Conservation (phyloP, 2,329 filamentous ascomycete genomes). For the Aspergillus thermomutatus region DNA sequence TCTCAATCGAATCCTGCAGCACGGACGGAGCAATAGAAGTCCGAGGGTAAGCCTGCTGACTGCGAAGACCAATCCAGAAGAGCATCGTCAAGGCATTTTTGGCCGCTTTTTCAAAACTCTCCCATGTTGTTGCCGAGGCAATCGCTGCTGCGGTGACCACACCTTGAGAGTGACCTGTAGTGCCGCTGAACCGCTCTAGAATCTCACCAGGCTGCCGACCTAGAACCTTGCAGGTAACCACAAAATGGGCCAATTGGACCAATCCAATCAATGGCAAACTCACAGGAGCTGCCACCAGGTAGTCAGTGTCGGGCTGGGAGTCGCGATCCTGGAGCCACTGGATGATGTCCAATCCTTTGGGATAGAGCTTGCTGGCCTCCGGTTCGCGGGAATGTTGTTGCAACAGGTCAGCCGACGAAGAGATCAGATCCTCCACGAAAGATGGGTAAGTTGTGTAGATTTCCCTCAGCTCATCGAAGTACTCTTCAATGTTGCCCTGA, state of each 20-base stretch:
- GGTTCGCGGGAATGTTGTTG: constrained; percentile 79
- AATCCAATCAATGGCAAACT: constrained; percentile 95
- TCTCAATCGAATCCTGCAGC: constrained; percentile 87
- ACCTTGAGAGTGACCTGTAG: constrained; percentile 95
- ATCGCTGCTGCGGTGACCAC: constrained; percentile 91
- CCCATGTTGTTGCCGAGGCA: constrained; percentile 87
- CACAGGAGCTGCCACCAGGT: constrained; percentile 89
- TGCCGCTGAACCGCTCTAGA: constrained; percentile 77
- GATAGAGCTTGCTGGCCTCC: constrained; percentile 88
- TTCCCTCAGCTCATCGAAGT: constrained; percentile 94
- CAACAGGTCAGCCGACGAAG: constrained; percentile 78
- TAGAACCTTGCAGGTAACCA: constrained; percentile 86
- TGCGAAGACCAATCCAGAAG: constrained; percentile 97
- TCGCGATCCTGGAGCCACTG: constrained; percentile 88
- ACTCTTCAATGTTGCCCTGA: constrained; percentile 98
- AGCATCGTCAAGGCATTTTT: constrained; percentile 83
- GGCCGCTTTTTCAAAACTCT: constrained; percentile 78
- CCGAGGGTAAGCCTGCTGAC: constrained; percentile 93
- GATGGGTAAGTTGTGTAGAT: constrained; percentile 87
- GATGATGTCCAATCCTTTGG: constrained; percentile 94
- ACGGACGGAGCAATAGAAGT: constrained; percentile 90
- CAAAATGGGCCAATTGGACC: constrained; percentile 93
- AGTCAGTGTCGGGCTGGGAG: constrained; percentile 87
- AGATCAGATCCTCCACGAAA: constrained; percentile 83
- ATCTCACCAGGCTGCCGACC: constrained; percentile 87